Evolutionary conservation across 371 early-diverging fungal species (phyloP), one percentile per base, ranked within the genome.

Genomic region (Mucor lusitanicus): DNA sequence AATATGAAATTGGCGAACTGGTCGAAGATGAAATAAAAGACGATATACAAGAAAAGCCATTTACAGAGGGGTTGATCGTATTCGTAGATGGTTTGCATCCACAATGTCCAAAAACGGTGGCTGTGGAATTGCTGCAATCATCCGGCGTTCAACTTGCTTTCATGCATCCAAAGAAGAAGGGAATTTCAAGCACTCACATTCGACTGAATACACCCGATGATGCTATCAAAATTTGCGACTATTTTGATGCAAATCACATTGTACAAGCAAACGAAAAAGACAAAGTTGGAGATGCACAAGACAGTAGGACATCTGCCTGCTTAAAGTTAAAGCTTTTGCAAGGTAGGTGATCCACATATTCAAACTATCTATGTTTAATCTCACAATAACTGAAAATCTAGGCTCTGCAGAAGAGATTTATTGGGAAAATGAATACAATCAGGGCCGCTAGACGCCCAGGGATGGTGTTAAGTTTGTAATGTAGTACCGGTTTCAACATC

Each of bases 101-200:
- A 8, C 64, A 73, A 35, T 61, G 65, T 15, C 65, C 79, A 30
- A 82, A 77, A 35, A 77, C 78, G 5, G 46, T 53, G 17, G 55
- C 61, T 11, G 30, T 67, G 32, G 28, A 44, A 55, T 61, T 78
- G 27, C 35, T 82, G 37, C 63, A 80, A 42, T 56, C 71, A 21
- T 74, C 83, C 1, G 77, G 72, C n/a, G 64, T 70, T 5, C 40
- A 63, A 5, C 46, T 83, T 56, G 74, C 70, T 0, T 83, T 70
- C 55, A 64, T 78, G 53, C 71, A 72, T 12, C 64, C 32, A 0
- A 73, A 73, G 28, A 80, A 77, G 48, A 80, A 75, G 53, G 73
- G 73, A 3, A 9, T 72, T 1, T 25, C 59, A n/a, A 61, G 40
- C 19, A 73, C 67, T 4, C 73, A 79, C 63, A 66, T 76, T 50